phyloP scores from a whole-genome alignment of 441 rosid species.

The Populus hybrid region DNA sequence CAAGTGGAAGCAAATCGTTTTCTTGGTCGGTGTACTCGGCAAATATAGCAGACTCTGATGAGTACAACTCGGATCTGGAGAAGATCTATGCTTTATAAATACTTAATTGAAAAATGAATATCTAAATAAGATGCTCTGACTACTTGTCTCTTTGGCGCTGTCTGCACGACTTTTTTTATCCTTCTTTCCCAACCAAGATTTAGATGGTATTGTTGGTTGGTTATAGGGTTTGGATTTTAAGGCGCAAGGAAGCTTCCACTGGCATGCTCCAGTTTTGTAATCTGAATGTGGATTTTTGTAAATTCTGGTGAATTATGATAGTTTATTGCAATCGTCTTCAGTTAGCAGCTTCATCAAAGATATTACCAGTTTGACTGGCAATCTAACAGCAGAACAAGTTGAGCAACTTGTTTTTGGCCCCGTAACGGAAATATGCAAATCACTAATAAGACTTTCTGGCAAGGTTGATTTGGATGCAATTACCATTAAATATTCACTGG shows the following conservation, averaged over 20 bases:
- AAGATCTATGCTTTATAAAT: constrained; percentile 74
- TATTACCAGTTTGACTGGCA: neutral
- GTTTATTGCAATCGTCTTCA: too few species aligned
- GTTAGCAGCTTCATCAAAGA: too few species aligned
- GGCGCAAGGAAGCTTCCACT: neutral
- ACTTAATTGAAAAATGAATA: neutral
- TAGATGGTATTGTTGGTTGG: neutral
- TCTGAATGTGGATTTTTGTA: constrained; percentile 16
- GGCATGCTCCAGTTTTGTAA: neutral
- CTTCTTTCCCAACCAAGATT: neutral
- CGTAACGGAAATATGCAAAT: neutral
- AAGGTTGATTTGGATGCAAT: neutral
- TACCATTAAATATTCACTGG: neutral
- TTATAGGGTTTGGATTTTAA: neutral
- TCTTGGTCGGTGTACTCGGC: constrained; percentile 85
- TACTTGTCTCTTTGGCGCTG: too few species aligned
- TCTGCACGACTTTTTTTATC: neutral
- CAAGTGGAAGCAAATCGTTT: constrained; percentile 75
- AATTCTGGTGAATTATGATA: neutral
- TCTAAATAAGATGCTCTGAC: neutral
- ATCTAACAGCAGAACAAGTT: neutral
- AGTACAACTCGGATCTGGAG: constrained; percentile 73
- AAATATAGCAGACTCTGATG: constrained; percentile 69
- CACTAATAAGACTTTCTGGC: neutral
- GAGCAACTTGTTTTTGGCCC: neutral